Base-by-base conservation (phyloP, 73 alveolate genomes). In the Tetrahymena thermophila region DNA sequence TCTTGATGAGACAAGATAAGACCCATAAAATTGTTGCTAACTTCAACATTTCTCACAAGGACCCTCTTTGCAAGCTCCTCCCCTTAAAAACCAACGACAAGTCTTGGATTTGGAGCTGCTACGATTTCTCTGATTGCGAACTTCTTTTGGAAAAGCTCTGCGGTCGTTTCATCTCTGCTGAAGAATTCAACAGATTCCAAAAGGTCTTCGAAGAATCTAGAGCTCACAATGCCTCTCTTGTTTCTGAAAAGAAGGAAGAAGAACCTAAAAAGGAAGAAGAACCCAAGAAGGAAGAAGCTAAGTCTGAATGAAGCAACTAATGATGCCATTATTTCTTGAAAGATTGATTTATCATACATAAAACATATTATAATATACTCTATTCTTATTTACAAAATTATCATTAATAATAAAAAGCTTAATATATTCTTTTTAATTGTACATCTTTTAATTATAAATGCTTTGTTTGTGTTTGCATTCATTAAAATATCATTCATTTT, bases 21-120 rank as follows among this genome's bases (percentile, higher is more conserved):
- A 97, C 98, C 34, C 95, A 96, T 93, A 97, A 97, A 97, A 84
- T 93, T 31, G 97, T 97, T 35, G 98, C 98, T 37, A 97, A 97
- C 95, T 96, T 96, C 94, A 93, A 94, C 34, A 94, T 97, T 56
- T 23, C 97, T 84, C 94, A 96, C 40, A 40, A 85, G 84, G 97
- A 97, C 44, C 98, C 98, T 35, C 95, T 97, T 56, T 97, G 98
- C 95, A 94, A 96, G 50, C 95, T 97, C 84, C 85, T 94, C 94
- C 96, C 96, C 58, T 96, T 95, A 85, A 96, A 96, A 95, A 97
- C 98, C 94, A 95, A 97, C 50, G 98, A 97, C 94, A 97, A 97
- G 93, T 94, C 97, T 94, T 96, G 96, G 95, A 93, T 95, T 57
- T 97, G 97, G 96, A 97, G 96, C 83, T 97, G 98, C 85, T 97